phyloP scores from a whole-genome alignment of 768 basidiomycete species.

The Tylopilus felleus region DNA sequence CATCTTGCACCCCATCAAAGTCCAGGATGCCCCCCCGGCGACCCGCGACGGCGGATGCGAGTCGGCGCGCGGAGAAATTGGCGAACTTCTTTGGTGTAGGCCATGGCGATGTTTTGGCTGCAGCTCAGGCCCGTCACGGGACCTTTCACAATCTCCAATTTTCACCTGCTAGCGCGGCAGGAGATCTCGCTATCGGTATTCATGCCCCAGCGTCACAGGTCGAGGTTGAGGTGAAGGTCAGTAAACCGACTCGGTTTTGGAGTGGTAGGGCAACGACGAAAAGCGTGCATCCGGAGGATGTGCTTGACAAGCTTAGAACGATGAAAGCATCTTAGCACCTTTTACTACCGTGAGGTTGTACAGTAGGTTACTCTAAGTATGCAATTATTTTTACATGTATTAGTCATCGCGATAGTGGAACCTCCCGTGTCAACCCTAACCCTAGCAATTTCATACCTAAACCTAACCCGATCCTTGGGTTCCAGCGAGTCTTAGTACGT shows the following conservation, averaged over 20 bases:
- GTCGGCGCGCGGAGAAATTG: slow-evolving; percentile 15
- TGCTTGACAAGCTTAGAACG: slow-evolving; percentile 43
- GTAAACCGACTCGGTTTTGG: slow-evolving; percentile 39
- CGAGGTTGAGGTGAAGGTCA: slow-evolving; percentile 39
- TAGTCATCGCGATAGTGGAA: slow-evolving; percentile 7
- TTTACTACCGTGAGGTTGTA: neutral
- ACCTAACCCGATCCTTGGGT: slow-evolving; percentile 35
- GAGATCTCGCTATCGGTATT: slow-evolving; percentile 2
- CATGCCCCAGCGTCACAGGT: slow-evolving; percentile 2
- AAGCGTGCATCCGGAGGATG: slow-evolving; percentile 40
- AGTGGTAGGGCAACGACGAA: slow-evolving; percentile 29
- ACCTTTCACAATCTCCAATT: neutral
- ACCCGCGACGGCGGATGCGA: slow-evolving; percentile 2
- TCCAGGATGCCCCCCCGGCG: neutral
- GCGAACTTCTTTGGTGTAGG: slow-evolving; percentile 16
- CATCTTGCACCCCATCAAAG: neutral
- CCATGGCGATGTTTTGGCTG: slow-evolving; percentile 2
- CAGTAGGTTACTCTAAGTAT: neutral
- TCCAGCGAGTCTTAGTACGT: slow-evolving; percentile 4
- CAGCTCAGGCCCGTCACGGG: neutral
- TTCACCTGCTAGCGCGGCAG: neutral
- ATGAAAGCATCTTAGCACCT: slow-evolving; percentile 31
- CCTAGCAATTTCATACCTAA: slow-evolving; percentile 18
- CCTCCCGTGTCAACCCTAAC: slow-evolving; percentile 22
- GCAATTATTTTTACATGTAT: neutral